A percentile compares a stretch with the other conserved stretches of the same genome.
These are phyloP conservation scores for Fomitopsis palustris DNA, from an alignment of 1,284 basidiomycete genomes.

Conservation along the genomic window DNA sequence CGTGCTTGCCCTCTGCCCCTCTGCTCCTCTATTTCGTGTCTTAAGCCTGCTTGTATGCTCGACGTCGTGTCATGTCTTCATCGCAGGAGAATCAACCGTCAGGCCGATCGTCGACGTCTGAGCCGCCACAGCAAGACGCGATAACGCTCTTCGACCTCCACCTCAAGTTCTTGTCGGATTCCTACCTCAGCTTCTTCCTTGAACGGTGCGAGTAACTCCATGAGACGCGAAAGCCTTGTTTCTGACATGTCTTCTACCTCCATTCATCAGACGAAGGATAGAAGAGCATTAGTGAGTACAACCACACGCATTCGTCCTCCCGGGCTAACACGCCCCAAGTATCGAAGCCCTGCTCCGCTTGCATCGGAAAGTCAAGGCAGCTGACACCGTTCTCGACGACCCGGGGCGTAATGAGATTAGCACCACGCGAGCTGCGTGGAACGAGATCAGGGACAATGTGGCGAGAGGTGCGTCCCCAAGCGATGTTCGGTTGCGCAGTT, in stretches of 20 bases:
- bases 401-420: constrained; percentile 46
- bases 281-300: constrained; percentile 76
- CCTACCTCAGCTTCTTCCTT: constrained; percentile 79
- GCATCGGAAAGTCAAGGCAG: constrained; percentile 64
- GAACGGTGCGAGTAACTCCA: constrained; percentile 58
- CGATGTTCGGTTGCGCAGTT: background rate
- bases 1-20: background rate
- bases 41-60: background rate
- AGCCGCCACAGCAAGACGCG: constrained; percentile 41
- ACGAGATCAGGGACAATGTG: constrained; percentile 79
- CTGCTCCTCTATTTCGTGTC: background rate
- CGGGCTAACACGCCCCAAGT: constrained; percentile 33
- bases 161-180: constrained; percentile 65
- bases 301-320: background rate
- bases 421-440: constrained; percentile 68
- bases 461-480: constrained; percentile 56
- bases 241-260: too few relatives aligned
- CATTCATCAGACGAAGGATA: constrained; percentile 77
- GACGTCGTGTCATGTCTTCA: constrained; percentile 12
- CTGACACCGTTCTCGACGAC: constrained; percentile 66
- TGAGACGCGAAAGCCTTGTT: too few relatives aligned
- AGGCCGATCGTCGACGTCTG: constrained; percentile 13
- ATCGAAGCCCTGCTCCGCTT: constrained; percentile 69
- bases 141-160: constrained; percentile 70
- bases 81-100: constrained; percentile 14